Evolutionary conservation across 129 eudicot genomes (phyloP), one percentile per base, ranked within the genome.

Genomic region (Tanacetum coccineum): DNA sequence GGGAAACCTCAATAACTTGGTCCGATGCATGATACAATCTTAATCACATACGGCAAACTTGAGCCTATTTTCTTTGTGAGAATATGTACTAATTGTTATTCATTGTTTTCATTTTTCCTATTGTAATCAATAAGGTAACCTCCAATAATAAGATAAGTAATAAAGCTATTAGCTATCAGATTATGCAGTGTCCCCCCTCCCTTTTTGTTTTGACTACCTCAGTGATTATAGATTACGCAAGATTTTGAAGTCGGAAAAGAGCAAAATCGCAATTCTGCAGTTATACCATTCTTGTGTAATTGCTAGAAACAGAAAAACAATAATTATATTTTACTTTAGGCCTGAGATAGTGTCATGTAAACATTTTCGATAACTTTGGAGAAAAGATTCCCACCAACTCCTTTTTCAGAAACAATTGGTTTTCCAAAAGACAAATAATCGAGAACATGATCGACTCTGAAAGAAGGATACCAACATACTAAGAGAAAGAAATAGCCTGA

Each of bases 21-120:
- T 48, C 68, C 30, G 75, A 71, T 6, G 68, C 76, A 32, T 71
- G 67, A 71, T 47, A 21, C 17, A 36, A 25, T 54, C n/a, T 58
- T 49, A 45, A 21, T 13, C 1, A 6, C 60, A 7, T 55, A 21
- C 11, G 2, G 17, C 21, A 55, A n/a, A 13, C 26, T 22, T 2
- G 18, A 57, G 40, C 39, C 25, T 25, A 57, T 25, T 4, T 13
- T 32, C 62, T 57, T 17, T 57, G 65, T 14, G 65, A 2, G 3
- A 30, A 59, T 10, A 58, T 30, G 65, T 13, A 30, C 42, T 36
- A 7, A 6, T 36, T 36, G 42, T 36, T 36, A 36, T 30, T 59
- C 9, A n/a, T 59, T 30, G 21, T 14, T 14, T 59, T n/a, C 18
- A 26, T 32, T 14, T 13, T 32, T 59, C 36, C 21, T 13, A 2